phyloP scores from a whole-genome alignment of 805 yeast species.

The Scheffersomyces ergatensis region DNA sequence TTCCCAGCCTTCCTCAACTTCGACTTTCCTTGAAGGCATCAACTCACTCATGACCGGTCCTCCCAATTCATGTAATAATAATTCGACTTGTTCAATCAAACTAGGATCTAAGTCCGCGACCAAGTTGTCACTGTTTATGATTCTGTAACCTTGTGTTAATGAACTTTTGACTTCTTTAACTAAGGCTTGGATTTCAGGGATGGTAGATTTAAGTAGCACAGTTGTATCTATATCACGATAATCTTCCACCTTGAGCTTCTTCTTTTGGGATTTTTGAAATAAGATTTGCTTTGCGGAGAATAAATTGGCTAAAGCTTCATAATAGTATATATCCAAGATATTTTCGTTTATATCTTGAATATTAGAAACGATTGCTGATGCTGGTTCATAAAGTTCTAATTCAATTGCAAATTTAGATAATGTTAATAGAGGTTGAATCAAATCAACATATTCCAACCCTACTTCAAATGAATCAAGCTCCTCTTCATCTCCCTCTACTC shows the following conservation, averaged over 20 bases:
- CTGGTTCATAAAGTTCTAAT: constrained; percentile 65
- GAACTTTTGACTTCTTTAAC: constrained; percentile 42
- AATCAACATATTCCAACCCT: constrained; percentile 56
- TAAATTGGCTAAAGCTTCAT: constrained; percentile 75
- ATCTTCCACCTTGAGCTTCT: constrained; percentile 22
- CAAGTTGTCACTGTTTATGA: constrained; percentile 29
- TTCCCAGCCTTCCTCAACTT: constrained; percentile 50
- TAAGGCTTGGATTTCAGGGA: constrained; percentile 25
- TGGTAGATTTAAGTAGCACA: constrained; percentile 13
- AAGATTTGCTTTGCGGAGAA: constrained; percentile 34
- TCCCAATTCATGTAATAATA: constrained; percentile 55
- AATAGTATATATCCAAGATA: constrained; percentile 75
- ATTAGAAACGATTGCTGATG: constrained; percentile 60
- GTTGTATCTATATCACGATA: constrained; percentile 39
- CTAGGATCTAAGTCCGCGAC: constrained; percentile 56
- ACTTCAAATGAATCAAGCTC: constrained; percentile 42
- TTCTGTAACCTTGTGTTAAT: constrained; percentile 44
- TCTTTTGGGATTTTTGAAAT: constrained; percentile 2
- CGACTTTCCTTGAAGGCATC: constrained; percentile 29
- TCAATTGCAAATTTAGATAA: constrained; percentile 77
- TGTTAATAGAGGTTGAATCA: constrained; percentile 71
- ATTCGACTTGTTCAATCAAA: constrained; percentile 50
- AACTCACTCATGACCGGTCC: constrained; percentile 51
- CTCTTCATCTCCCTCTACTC: constrained; percentile 14
- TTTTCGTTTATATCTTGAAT: constrained; percentile 81